Percentiles rank a stretch among this genome's conserved stretches.
These are phyloP conservation scores for Basipetospora sp. DNA, from an alignment of 2,329 filamentous ascomycete species.

Conservation along the genomic window DNA sequence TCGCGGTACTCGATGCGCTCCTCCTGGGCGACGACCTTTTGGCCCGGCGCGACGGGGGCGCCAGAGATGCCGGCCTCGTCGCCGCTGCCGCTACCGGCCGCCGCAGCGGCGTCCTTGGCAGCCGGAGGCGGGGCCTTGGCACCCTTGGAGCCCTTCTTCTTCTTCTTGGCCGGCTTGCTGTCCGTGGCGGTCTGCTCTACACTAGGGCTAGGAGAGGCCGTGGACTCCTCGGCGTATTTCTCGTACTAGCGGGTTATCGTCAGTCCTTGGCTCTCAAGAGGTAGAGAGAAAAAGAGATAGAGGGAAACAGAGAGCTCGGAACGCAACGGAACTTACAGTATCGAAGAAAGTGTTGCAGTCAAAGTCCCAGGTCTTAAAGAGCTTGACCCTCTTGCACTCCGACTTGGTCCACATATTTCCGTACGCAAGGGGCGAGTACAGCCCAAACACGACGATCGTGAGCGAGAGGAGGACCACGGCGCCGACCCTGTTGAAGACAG, in stretches of 20 bases:
- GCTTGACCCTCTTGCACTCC: conserved; percentile 74
- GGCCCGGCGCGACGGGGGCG: conserved; percentile 34
- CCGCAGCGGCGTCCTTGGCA: conserved; percentile 8
- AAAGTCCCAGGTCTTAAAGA: conserved; percentile 87
- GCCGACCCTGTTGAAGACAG: conserved; percentile 54
- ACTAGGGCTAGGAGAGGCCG: conserved; percentile 11
- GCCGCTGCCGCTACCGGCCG: conserved; percentile 6
- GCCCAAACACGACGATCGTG: conserved; percentile 59
- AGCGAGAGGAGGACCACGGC: conserved; percentile 61
- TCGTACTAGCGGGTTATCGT: too few species aligned
- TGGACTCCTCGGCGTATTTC: conserved; percentile 22
- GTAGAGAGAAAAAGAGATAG: too few species aligned
- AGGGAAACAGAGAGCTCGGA: too few species aligned
- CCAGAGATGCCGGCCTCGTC: conserved; percentile 27
- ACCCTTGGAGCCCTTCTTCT: conserved; percentile 9
- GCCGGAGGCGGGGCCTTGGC: conserved; percentile 12
- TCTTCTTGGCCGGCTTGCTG: conserved; percentile 12
- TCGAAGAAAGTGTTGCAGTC: conserved; percentile 90
- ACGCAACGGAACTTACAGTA: conserved; percentile 49
- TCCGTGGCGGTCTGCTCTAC: conserved; percentile 4
- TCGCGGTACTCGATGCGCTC: conserved; percentile 90
- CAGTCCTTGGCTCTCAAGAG: too few species aligned
- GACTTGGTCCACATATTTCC: conserved; percentile 86
- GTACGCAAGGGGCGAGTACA: conserved; percentile 84
- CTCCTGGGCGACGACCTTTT: conserved; percentile 43